These are phyloP conservation scores for Arctium lappa DNA, from an alignment of 129 eudicot genomes.

Conservation along the genomic window DNA sequence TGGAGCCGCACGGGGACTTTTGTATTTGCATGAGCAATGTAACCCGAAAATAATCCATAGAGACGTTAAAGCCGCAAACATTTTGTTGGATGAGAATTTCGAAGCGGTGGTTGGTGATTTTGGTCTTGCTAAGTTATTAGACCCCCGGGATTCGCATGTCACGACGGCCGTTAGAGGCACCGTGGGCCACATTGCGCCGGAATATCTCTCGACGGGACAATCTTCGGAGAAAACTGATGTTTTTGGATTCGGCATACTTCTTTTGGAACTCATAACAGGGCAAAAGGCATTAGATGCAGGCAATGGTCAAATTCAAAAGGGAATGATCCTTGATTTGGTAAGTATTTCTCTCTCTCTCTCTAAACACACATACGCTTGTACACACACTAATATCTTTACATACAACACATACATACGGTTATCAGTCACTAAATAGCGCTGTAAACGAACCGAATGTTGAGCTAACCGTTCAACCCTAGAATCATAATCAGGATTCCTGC, in stretches of 20 bases:
- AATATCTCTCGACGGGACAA: slow-evolving; percentile 96
- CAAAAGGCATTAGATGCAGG: slow-evolving; percentile 79
- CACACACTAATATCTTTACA: neutral
- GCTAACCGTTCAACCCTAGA: too few relatives aligned
- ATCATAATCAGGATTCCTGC: too few relatives aligned
- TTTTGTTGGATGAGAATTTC: slow-evolving; percentile 80
- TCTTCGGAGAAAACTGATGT: slow-evolving; percentile 97
- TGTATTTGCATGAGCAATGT: slow-evolving; percentile 89
- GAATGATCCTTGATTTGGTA: slow-evolving; percentile 91
- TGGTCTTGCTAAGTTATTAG: slow-evolving; percentile 97
- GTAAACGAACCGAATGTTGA: too few relatives aligned
- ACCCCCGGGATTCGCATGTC: slow-evolving; percentile 82
- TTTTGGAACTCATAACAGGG: slow-evolving; percentile 88
- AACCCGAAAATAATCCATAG: slow-evolving; percentile 93
- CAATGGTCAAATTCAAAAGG: slow-evolving; percentile 81
- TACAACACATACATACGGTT: too few relatives aligned
- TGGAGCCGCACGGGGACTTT: slow-evolving; percentile 91
- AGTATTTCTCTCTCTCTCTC: slow-evolving; percentile 1
- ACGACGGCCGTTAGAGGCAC: slow-evolving; percentile 98
- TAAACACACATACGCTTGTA: neutral
- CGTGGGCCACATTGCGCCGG: slow-evolving; percentile 94
- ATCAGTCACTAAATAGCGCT: too few relatives aligned
- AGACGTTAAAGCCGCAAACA: slow-evolving; percentile 95
- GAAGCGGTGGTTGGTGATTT: slow-evolving; percentile 99
- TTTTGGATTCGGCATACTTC: slow-evolving; percentile 91